phyloP scores from a whole-genome alignment of 1,284 basidiomycete species.

The Tremellales sp. region DNA sequence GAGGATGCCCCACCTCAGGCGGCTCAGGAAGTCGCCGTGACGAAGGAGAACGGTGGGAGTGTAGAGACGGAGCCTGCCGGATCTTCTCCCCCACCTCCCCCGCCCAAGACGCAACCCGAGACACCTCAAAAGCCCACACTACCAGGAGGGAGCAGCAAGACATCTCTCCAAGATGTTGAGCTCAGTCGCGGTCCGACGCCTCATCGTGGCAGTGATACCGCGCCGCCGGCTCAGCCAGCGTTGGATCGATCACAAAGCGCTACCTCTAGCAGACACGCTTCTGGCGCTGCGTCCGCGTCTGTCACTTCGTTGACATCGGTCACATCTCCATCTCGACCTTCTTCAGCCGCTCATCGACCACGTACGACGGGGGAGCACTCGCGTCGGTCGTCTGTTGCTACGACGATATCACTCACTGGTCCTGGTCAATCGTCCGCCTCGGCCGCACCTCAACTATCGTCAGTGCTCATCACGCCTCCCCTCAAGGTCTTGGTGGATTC shows the following conservation, averaged over 20 bases:
- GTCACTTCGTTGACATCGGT: slow-evolving; percentile 24
- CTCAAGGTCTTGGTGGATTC: slow-evolving; percentile 81
- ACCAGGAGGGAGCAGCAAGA: slow-evolving; percentile 9
- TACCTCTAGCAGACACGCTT: slow-evolving; percentile 3
- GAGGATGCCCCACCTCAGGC: neutral
- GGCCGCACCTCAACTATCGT: slow-evolving; percentile 43
- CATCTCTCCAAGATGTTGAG: slow-evolving; percentile 27
- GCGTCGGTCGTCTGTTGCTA: slow-evolving; percentile 29
- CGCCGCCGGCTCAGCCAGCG: neutral
- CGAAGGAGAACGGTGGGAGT: slow-evolving; percentile 4
- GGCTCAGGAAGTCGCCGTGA: neutral
- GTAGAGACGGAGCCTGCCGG: slow-evolving; percentile 3
- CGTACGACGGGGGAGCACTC: slow-evolving; percentile 25
- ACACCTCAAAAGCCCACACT: slow-evolving; percentile 2
- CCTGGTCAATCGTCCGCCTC: slow-evolving; percentile 5
- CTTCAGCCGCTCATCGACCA: slow-evolving; percentile 28
- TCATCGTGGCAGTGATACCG: neutral
- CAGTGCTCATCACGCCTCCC: slow-evolving; percentile 66
- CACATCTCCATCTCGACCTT: slow-evolving; percentile 14
- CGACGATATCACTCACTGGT: slow-evolving; percentile 33
- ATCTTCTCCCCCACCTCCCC: slow-evolving; percentile 16
- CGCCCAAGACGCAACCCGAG: slow-evolving; percentile 12
- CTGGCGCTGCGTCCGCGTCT: slow-evolving; percentile 15
- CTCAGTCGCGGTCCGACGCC: slow-evolving; percentile 23
- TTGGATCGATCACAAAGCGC: slow-evolving; percentile 5